Conservation (phyloP, 352 stramenopile genomes). For the Phytophthora pisi region DNA sequence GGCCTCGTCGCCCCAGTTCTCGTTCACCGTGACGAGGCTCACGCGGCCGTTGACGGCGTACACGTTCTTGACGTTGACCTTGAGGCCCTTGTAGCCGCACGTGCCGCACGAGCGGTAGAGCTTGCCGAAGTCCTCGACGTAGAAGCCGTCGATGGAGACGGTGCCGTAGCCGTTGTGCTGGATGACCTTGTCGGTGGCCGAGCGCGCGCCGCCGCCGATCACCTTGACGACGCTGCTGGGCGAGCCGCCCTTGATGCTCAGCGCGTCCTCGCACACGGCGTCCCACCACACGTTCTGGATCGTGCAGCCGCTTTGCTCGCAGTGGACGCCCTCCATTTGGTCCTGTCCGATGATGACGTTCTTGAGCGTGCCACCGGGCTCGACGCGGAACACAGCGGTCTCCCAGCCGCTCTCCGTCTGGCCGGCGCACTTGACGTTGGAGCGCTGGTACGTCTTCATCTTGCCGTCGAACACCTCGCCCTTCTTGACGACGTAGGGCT, state of each 20-base stretch:
- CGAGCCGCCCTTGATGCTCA: constrained; percentile 47
- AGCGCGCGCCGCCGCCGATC: constrained; percentile 32
- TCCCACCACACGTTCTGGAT: constrained; percentile 34
- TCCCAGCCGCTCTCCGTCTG: constrained; percentile 38
- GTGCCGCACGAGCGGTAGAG: constrained; percentile 29
- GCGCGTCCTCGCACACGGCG: constrained; percentile 46
- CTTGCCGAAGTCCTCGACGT: constrained; percentile 30
- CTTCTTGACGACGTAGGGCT: constrained; percentile 36
- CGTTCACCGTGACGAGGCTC: constrained; percentile 46
- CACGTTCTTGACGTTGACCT: constrained; percentile 33
- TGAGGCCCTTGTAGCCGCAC: constrained; percentile 22
- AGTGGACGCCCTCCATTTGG: constrained; percentile 32
- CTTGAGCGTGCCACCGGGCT: constrained; percentile 49
- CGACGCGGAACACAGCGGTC: constrained; percentile 46
- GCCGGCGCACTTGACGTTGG: constrained; percentile 48
- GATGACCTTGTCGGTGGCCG: constrained; percentile 25
- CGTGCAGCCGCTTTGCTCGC: constrained; percentile 29
- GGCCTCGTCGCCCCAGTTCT: constrained; percentile 48
- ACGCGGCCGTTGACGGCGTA: constrained; percentile 31
- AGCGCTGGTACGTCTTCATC: constrained; percentile 32
- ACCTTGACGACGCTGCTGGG: constrained; percentile 37
- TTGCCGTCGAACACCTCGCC: constrained; percentile 43
- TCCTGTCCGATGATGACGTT: constrained; percentile 60
- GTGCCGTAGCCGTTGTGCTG: constrained; percentile 31
- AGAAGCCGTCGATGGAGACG: constrained; percentile 31